Percentiles rank a stretch among this genome's conserved stretches.
phyloP scores from a whole-genome alignment of 75 land plant species.

The Selaginella tamariscina region DNA sequence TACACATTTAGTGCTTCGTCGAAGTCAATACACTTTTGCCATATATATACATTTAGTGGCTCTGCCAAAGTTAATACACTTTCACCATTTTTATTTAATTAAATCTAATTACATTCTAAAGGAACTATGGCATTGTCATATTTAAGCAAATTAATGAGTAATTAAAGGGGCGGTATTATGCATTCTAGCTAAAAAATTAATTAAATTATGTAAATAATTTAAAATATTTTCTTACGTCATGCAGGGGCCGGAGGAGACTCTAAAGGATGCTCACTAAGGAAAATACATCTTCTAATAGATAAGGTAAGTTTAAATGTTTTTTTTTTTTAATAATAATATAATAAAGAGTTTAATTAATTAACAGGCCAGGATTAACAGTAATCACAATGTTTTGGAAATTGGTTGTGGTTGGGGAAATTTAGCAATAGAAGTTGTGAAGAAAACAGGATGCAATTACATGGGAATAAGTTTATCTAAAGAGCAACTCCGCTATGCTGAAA shows the following conservation, averaged over 20 bases:
- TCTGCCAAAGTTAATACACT: too few species aligned
- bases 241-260: constrained; percentile 54
- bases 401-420: constrained; percentile 95
- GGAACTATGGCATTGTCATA: too few species aligned
- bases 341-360: background rate
- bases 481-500: constrained; percentile 61
- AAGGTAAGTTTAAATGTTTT: constrained; percentile 33
- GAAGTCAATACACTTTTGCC: too few species aligned
- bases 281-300: constrained; percentile 60
- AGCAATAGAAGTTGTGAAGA: constrained; percentile 72
- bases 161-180: too few species aligned
- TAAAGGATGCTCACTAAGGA: constrained; percentile 69
- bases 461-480: constrained; percentile 74
- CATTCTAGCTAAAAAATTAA: background rate
- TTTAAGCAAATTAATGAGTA: too few species aligned
- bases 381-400: constrained; percentile 82
- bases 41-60: too few species aligned
- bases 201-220: constrained; percentile 7
- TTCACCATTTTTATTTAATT: too few species aligned
- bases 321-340: background rate
- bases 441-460: constrained; percentile 83
- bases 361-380: constrained; percentile 51
- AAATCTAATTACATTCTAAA: too few species aligned
- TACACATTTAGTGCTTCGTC: too few species aligned
- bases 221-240: too few species aligned